Percentiles rank a stretch among this genome's conserved stretches.
Evolutionary conservation across 2,329 filamentous ascomycete species (phyloP).

Genomic region (Cytospora piceicola): DNA sequence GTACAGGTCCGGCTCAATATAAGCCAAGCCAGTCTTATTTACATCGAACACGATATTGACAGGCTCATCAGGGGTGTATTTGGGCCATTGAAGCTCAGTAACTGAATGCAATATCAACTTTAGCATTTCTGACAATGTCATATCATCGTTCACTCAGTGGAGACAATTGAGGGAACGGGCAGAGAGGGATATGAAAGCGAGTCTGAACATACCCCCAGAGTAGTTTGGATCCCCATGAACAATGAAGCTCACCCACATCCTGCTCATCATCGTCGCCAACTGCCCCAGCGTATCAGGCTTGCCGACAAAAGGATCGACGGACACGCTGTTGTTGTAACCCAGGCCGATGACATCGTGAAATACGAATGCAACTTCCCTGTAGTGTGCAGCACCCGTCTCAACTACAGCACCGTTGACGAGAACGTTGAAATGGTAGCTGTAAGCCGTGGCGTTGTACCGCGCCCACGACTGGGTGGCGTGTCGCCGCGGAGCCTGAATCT

Average conservation of each 20-base stretch:
- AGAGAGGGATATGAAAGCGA: neutral
- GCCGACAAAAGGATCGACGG: slow-evolving; percentile 43
- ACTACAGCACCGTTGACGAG: slow-evolving; percentile 37
- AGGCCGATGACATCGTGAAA: slow-evolving; percentile 54
- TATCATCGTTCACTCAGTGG: no score
- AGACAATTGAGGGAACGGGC: no score
- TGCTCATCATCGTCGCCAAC: slow-evolving; percentile 52
- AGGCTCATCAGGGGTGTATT: slow-evolving; percentile 46
- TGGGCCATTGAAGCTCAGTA: slow-evolving; percentile 44
- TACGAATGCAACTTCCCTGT: slow-evolving; percentile 56
- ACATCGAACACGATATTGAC: slow-evolving; percentile 56
- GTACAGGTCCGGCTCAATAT: slow-evolving; percentile 51
- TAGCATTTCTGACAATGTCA: neutral
- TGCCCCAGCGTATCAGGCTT: slow-evolving; percentile 46
- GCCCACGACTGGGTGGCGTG: slow-evolving; percentile 55
- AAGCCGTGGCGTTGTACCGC: slow-evolving; percentile 30
- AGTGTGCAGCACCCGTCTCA: slow-evolving; percentile 37
- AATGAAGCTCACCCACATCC: slow-evolving; percentile 57
- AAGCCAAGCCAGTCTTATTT: slow-evolving; percentile 46
- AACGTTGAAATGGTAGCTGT: slow-evolving; percentile 51
- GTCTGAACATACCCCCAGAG: slow-evolving; percentile 30
- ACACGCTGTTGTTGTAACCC: slow-evolving; percentile 47
- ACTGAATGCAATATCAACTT: neutral
- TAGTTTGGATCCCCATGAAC: slow-evolving; percentile 49
- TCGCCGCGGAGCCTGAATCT: slow-evolving; percentile 49